Evolutionary conservation across 768 basidiomycete species (phyloP).

Genomic region (Hericium rajendrae): DNA sequence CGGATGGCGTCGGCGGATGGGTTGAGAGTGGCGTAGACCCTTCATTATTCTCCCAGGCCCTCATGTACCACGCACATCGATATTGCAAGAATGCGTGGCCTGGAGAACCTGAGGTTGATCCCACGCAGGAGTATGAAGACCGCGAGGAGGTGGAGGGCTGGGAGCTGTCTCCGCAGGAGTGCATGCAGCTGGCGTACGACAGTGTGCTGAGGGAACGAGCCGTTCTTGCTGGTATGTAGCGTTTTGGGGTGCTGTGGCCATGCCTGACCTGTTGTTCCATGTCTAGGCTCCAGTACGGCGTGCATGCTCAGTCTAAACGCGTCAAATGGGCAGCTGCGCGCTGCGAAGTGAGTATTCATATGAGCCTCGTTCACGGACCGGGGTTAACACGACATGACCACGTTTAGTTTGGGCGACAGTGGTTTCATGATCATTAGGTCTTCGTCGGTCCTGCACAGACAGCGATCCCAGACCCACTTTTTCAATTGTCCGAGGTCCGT

Average conservation of each 20-base stretch:
- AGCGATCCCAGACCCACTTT: slow-evolving; percentile 32
- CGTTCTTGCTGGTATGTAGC: slow-evolving; percentile 24
- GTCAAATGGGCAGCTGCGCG: slow-evolving; percentile 61
- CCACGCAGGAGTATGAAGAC: slow-evolving; percentile 62
- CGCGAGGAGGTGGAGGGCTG: slow-evolving; percentile 58
- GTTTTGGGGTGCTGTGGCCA: neutral
- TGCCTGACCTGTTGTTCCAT: neutral
- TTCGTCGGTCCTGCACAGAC: slow-evolving; percentile 47
- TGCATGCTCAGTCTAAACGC: slow-evolving; percentile 69
- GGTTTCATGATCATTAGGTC: slow-evolving; percentile 66
- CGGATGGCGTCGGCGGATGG: slow-evolving; percentile 95
- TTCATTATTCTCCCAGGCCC: slow-evolving; percentile 79
- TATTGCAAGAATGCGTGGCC: slow-evolving; percentile 69
- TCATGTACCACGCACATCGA: slow-evolving; percentile 80
- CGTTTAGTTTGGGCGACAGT: slow-evolving; percentile 63
- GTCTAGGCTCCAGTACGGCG: slow-evolving; percentile 74
- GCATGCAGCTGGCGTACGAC: slow-evolving; percentile 61
- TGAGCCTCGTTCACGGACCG: neutral
- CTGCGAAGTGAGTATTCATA: slow-evolving; percentile 52
- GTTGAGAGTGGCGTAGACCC: slow-evolving; percentile 75
- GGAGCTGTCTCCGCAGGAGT: slow-evolving; percentile 59
- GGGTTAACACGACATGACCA: slow-evolving; percentile 2
- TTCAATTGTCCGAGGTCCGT: slow-evolving; percentile 41
- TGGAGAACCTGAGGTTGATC: slow-evolving; percentile 76
- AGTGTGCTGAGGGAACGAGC: slow-evolving; percentile 59